Percentiles rank a stretch among this genome's conserved stretches.
These are phyloP conservation scores for Taiozyma sp. DNA, from an alignment of 1,139 yeast species.

Conservation along the genomic window DNA sequence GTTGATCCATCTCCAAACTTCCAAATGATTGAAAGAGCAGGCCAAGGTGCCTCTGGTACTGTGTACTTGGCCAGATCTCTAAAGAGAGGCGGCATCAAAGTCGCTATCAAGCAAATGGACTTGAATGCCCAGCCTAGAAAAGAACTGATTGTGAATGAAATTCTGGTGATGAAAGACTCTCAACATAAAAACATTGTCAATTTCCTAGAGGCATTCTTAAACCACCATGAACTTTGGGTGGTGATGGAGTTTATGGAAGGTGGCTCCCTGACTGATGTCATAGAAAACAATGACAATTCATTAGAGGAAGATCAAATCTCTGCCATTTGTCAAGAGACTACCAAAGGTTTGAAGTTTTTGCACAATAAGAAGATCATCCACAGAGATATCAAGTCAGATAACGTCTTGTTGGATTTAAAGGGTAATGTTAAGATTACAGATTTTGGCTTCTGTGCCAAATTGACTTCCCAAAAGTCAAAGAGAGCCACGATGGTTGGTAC, in stretches of 20 bases:
- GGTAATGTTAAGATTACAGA: constrained; percentile 96
- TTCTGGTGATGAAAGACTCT: constrained; percentile 91
- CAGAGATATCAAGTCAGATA: constrained; percentile 94
- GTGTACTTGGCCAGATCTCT: constrained; percentile 84
- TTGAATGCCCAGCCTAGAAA: constrained; percentile 90
- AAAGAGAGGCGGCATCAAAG: constrained; percentile 44
- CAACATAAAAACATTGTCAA: constrained; percentile 92
- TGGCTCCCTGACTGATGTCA: constrained; percentile 84
- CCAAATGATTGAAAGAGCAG: constrained; percentile 89
- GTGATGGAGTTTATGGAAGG: constrained; percentile 97
- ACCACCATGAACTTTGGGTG: constrained; percentile 75
- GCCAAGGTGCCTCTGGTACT: constrained; percentile 99
- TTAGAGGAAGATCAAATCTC: constrained; percentile 79
- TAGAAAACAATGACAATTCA: constrained; percentile 57
- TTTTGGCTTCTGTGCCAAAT: constrained; percentile 96
- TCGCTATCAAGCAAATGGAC: constrained; percentile 96
- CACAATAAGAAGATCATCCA: constrained; percentile 92
- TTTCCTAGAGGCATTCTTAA: constrained; percentile 80
- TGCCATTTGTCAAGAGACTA: constrained; percentile 85
- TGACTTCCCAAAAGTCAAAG: constrained; percentile 88
- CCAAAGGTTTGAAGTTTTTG: constrained; percentile 86
- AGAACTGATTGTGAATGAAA: constrained; percentile 91
- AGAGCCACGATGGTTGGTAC: constrained; percentile 99
- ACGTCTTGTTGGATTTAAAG: constrained; percentile 76
- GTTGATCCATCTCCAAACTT: constrained; percentile 83